Base-by-base conservation (phyloP, 1,284 basidiomycete genomes). In the Ganoderma sp. region DNA sequence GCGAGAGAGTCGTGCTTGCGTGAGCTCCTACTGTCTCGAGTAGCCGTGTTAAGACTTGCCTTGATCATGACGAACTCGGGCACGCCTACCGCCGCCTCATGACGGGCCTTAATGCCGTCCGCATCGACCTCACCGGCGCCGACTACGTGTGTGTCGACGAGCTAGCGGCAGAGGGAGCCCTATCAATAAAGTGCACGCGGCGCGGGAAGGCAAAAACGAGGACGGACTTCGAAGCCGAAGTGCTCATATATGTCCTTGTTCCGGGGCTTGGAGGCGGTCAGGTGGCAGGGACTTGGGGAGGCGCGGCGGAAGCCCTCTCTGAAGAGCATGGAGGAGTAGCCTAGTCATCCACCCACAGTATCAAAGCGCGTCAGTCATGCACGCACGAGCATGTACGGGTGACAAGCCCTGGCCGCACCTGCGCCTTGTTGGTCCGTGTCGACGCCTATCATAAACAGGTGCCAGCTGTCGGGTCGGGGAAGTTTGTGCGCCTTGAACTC, bases 171-270 rank as follows among this genome's bases (percentile, higher is more conserved):
- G 32, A 32, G 15, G 2, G 14, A 17, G 12, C 28, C 32, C 19
- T 7, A 1, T 56, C 14, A 56, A 56, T 22, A 5, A 22, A 22
- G 52, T 4, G 10, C 2, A 2, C 32, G 52, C 52, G 8, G 8
- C 2, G 22, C 22, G 22, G n/a, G 5, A 52, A 25, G 4, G 22
- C 5, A 32, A 32, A 15, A 25, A 8, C 17, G 41, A 15, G 5
- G 10, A 15, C 8, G 25, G 48, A 48, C 50, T 19, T 25, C 50
- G 28, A 48, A 39, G n/a, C 59, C 39, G 14, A 63, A 32, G 43
- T 65, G 32, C 37, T 59, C 57, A 7, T 59, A 59, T 3, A 59
- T 59, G 5, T 60, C 58, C 58, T 42, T 41, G 19, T 60, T 60
- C 41, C 28, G 25, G 8, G 37, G 39, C 14, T 42, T 41, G 6